Evolutionary conservation across 345 rosid genomes (phyloP).

Genomic region (Brassica cretica): DNA sequence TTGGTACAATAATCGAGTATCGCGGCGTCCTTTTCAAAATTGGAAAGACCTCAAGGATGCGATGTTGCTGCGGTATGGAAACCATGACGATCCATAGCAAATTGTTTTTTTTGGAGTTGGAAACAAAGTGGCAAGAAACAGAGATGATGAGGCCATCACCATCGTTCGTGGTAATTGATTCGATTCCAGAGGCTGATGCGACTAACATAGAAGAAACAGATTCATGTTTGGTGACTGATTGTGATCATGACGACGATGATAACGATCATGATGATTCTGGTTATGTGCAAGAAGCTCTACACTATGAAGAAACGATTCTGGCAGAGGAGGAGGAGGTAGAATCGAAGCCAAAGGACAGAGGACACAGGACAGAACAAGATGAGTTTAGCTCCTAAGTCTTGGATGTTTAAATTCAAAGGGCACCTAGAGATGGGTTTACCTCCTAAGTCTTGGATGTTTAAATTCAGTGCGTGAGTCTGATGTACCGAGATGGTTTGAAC

Average conservation of each 20-base stretch:
- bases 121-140: background rate
- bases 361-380: too few relatives aligned
- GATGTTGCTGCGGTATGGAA: background rate
- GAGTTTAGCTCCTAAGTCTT: too few relatives aligned
- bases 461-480: too few relatives aligned
- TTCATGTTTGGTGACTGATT: background rate
- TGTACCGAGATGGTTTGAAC: too few relatives aligned
- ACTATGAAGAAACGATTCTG: background rate
- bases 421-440: too few relatives aligned
- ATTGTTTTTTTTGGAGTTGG: background rate
- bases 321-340: too few relatives aligned
- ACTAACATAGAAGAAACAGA: too few relatives aligned
- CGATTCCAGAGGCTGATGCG: background rate
- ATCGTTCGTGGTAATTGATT: background rate
- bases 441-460: too few relatives aligned
- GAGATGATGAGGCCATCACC: background rate
- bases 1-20: background rate
- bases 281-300: background rate
- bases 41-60: background rate
- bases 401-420: too few relatives aligned
- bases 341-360: too few relatives aligned
- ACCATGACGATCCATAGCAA: background rate
- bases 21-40: background rate
- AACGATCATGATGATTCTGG: background rate
- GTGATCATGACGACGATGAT: background rate